Base-by-base conservation (phyloP, 2,329 filamentous ascomycete species). In the Pyricularia grisea region DNA sequence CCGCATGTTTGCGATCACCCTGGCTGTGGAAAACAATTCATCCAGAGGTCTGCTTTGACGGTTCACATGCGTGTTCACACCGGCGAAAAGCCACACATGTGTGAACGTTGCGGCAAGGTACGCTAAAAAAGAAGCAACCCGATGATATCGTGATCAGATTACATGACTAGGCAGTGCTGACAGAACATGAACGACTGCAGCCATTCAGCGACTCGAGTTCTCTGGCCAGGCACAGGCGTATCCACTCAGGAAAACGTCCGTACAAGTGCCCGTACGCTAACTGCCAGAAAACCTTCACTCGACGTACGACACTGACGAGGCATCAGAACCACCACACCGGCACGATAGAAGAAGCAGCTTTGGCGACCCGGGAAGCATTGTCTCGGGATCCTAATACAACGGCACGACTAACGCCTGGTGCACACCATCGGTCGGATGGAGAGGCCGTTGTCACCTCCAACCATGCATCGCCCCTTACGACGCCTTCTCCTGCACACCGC, bases 221-320 rank as follows among this genome's bases (percentile, higher is more conserved):
- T 23, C 84, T 99, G 27, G 95, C 95, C 17, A 88, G 95, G 69
- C 95, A 99, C 80, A 90, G 95, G 70, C 89, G 95, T 72, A 98
- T 97, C 71, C 95, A 99, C 77, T 96, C 93, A 4, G 95, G 95
- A 70, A 97, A 95, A 80, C 87, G 95, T 67, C 95, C 95, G 1
- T 99, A 98, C 83, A 97, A 97, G 79, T 99, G 95, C 80, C 94
- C 94, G 0, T 98, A 95, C 75, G 94, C 93, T 70, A 94, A 97
- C 78, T 99, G 95, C 79, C 94, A 98, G 77, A 98, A 98, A 85
- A 98, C 94, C 0, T 99, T 99, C 76, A 99, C 95, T 11, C 90
- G 95, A 69, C 91, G 94, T 72, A 98, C 95, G 0, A 98, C 95
- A 2, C 83, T 99, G 71, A 99, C 94, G 2, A 89, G 95, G 67